Base-by-base conservation (phyloP, 768 basidiomycete species). In the Pulveroboletus frians region DNA sequence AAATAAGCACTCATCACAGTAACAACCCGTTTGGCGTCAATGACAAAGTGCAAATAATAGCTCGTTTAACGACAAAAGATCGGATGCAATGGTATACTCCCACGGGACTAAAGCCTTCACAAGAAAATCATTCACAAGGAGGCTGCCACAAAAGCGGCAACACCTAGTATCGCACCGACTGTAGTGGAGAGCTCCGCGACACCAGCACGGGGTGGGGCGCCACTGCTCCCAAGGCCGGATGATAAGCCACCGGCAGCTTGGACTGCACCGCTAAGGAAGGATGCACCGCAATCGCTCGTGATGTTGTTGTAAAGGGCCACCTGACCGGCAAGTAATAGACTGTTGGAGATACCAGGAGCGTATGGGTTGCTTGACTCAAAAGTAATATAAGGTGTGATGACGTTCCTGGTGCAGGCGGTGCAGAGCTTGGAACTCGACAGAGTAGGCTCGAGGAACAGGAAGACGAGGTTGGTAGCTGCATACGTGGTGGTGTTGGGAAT, bases 321-420 rank as follows among this genome's bases (percentile, higher is more conserved):
- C 69, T 97, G 92, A 40, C 77, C 78, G 27, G 71, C 62, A 39
- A 98, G 72, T 47, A 97, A 72, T 13, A 73, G 64, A 60, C 84
- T 88, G 58, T 76, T 74, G 50, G 53, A 45, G 23, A 96, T 61
- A 43, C 95, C 92, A 26, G 85, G 79, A 8, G 77, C 88, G 66
- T 92, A 97, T 1, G 86, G 85, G 38, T 73, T 69, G 48, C 67
- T 65, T 36, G 80, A 77, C 71, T 93, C 88, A 68, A 79, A 94
- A 49, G 72, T 67, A 67, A 90, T 83, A 77, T 89, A 99, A 9
- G 81, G 56, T 2, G 81, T 78, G 56, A 98, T 63, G 63, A 93
- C 72, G 54, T 77, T 77, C 64, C 86, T 80, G 11, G 89, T 83
- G 82, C 95, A 98, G 13, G 83, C 57, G 2, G 76, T 83, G 82